phyloP scores from a whole-genome alignment of 306 rosid genomes.

The Astragalus glycyphyllos region DNA sequence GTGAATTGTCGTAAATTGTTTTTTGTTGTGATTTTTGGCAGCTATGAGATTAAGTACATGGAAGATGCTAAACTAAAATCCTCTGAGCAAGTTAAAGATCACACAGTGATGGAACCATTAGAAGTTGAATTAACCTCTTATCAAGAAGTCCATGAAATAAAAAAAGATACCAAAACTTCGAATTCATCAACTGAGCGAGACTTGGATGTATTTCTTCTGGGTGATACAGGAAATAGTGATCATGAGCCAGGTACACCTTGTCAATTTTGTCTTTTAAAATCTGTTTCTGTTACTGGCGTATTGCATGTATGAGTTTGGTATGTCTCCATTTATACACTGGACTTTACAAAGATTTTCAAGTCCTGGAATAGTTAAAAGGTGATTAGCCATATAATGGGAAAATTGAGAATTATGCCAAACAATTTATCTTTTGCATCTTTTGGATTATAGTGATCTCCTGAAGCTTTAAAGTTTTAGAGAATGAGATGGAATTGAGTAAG shows the following conservation, averaged over 20 bases:
- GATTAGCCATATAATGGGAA: slow-evolving; percentile 18
- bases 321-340: slow-evolving; percentile 15
- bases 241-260: slow-evolving; percentile 57
- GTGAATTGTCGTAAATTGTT: slow-evolving; percentile 15
- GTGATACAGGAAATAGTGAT: slow-evolving; percentile 62
- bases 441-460: slow-evolving; percentile 6
- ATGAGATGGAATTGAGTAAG: slow-evolving; percentile 11
- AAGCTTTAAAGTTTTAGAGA: slow-evolving; percentile 7
- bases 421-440: slow-evolving; percentile 33
- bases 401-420: slow-evolving; percentile 10
- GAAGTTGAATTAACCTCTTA: slow-evolving; percentile 50
- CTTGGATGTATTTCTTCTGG: slow-evolving; percentile 71
- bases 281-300: slow-evolving; percentile 14
- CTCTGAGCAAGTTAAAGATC: slow-evolving; percentile 50
- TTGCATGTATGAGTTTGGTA: slow-evolving; percentile 9
- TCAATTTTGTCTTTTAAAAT: slow-evolving; percentile 27
- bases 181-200: slow-evolving; percentile 60
- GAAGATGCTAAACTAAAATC: slow-evolving; percentile 53
- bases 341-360: not conserved
- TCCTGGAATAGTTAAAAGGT: slow-evolving; percentile 12
- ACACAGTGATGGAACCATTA: slow-evolving; percentile 44
- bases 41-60: slow-evolving; percentile 67
- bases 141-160: slow-evolving; percentile 49
- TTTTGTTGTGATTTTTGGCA: slow-evolving; percentile 44
- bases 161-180: slow-evolving; percentile 45